Conservation (phyloP, 73 alveolate genomes). For the Symbiodinium natans region DNA sequence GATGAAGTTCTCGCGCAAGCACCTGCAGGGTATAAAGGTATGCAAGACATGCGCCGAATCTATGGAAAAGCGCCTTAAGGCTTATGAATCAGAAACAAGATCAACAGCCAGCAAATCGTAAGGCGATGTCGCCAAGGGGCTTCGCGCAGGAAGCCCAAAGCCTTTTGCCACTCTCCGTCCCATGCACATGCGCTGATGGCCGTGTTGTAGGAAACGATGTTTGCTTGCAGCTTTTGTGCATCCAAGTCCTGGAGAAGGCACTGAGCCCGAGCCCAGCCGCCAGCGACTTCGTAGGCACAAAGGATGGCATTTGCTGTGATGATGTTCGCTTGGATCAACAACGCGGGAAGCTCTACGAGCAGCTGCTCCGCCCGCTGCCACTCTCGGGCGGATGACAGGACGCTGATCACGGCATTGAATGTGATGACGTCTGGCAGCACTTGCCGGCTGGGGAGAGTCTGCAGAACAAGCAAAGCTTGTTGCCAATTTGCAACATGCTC, state of each 20-base stretch:
- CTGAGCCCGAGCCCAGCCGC: not conserved
- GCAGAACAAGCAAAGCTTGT: constrained; percentile 14
- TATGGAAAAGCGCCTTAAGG: too few species aligned
- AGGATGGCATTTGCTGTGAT: constrained; percentile 7
- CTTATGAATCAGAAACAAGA: too few species aligned
- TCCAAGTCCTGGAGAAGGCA: not conserved
- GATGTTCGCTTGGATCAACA: not conserved
- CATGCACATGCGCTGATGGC: not conserved
- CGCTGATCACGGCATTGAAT: constrained; percentile 24
- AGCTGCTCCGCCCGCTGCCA: constrained; percentile 47
- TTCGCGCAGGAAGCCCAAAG: not conserved
- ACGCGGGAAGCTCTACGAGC: not conserved
- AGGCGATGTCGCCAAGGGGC: not conserved
- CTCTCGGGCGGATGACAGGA: not conserved
- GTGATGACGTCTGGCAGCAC: constrained; percentile 11
- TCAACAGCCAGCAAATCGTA: not conserved
- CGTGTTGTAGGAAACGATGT: not conserved
- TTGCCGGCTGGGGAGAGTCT: not conserved
- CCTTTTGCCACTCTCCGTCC: not conserved
- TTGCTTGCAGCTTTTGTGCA: not conserved
- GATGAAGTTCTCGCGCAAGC: not conserved
- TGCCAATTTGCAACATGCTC: constrained; percentile 18
- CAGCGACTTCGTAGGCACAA: not conserved
- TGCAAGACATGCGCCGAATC: too few species aligned
- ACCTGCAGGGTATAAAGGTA: not conserved